Evolutionary conservation across 2,329 filamentous ascomycete species (phyloP).

Genomic region (Colletotrichum kahawae): DNA sequence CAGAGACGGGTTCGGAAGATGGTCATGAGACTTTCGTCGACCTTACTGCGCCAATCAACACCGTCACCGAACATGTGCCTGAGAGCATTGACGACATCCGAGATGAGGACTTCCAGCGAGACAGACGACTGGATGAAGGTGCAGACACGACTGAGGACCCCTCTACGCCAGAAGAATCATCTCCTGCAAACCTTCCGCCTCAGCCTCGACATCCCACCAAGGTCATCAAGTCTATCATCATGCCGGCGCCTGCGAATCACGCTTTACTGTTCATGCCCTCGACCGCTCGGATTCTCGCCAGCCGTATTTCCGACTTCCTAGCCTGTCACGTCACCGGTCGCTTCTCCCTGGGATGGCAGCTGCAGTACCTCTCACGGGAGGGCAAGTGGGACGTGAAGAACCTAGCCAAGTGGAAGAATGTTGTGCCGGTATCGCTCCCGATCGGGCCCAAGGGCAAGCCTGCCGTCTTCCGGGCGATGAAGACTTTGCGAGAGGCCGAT

Average conservation of each 20-base stretch:
- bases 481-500: conserved; percentile 90
- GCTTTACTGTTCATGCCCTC: conserved; percentile 81
- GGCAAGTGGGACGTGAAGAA: conserved; percentile 99
- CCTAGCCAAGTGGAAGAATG: conserved; percentile 85
- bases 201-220: conserved; percentile 54
- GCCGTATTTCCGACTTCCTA: conserved; percentile 84
- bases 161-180: conserved; percentile 50
- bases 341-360: conserved; percentile 86
- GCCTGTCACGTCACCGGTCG: conserved; percentile 75
- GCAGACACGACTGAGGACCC: conserved; percentile 49
- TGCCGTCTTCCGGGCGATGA: conserved; percentile 81
- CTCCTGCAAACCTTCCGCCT: conserved; percentile 42
- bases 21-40: conserved; percentile 46
- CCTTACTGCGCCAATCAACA: conserved; percentile 52
- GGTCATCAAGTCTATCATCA: conserved; percentile 70
- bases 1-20: conserved; percentile 20
- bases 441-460: conserved; percentile 62
- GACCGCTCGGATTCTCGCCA: conserved; percentile 77
- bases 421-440: conserved; percentile 76
- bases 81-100: conserved; percentile 42
- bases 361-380: conserved; percentile 84
- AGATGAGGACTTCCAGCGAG: conserved; percentile 40
- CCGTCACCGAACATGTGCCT: conserved; percentile 36
- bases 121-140: conserved; percentile 29
- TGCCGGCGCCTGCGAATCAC: conserved; percentile 82